Percentiles rank a stretch among this genome's conserved stretches.
phyloP scores from a whole-genome alignment of 768 basidiomycete species.

The Boletellus sp. region DNA sequence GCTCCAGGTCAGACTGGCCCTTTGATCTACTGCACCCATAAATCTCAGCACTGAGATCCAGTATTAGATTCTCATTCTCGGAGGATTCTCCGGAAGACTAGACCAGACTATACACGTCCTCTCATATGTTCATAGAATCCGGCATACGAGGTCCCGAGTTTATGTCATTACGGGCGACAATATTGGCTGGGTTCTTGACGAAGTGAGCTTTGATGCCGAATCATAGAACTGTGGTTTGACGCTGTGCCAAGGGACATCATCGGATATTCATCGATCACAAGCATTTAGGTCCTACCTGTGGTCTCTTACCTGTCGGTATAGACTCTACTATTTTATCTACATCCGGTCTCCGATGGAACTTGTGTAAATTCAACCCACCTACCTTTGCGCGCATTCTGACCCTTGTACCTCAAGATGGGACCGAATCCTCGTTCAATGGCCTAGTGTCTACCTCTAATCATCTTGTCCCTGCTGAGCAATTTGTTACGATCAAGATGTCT shows the following conservation, averaged over 20 bases:
- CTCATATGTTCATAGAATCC: conserved; percentile 78
- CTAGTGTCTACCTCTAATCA: conserved; percentile 94
- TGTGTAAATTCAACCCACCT: conserved; percentile 47
- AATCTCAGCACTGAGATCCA: conserved; percentile 25
- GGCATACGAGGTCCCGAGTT: conserved; percentile 51
- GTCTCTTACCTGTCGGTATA: conserved; percentile 88
- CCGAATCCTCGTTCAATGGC: conserved; percentile 76
- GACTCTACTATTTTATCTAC: conserved; percentile 77
- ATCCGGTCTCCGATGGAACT: conserved; percentile 83
- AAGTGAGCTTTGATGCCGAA: conserved; percentile 42
- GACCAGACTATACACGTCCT: conserved; percentile 94
- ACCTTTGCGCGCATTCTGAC: conserved; percentile 1
- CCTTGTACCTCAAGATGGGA: conserved; percentile 40
- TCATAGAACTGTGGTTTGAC: neutral
- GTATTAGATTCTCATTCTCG: conserved; percentile 74
- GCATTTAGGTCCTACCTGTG: conserved; percentile 83
- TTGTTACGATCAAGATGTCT: conserved; percentile 72
- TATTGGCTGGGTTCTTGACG: conserved; percentile 83
- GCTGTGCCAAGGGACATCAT: conserved; percentile 69
- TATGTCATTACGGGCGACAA: conserved; percentile 89
- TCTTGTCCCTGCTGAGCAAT: conserved; percentile 58
- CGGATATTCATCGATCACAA: conserved; percentile 68
- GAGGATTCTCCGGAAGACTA: conserved; percentile 85
- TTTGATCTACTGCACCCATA: neutral
- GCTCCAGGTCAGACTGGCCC: conserved; percentile 31